Base-by-base conservation (phyloP, 2,329 filamentous ascomycete genomes). In the Didymellaceae sp. region DNA sequence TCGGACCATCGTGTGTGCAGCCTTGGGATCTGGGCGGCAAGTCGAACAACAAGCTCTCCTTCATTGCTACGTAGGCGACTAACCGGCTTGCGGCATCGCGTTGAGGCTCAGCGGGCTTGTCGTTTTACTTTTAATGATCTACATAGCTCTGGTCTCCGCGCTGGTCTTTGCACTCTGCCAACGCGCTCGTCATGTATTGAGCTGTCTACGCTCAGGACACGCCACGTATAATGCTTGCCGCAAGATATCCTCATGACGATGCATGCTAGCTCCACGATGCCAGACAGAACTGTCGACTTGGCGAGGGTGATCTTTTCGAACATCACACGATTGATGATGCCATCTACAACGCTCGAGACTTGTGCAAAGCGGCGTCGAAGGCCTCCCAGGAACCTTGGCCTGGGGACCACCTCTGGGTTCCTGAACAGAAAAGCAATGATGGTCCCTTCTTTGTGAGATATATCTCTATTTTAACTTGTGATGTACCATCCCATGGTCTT, bases 1-100 rank as follows among this genome's bases (percentile, higher is more conserved):
- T n/a, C 35, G 40, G 33, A 45, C 31, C 6, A 30, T 21, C 17
- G 2, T n/a, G 28, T 32, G 11, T 20, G 26, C 49, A 52, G 46
- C 51, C 55, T 49, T 53, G 45, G 47, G 25, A 31, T 44, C 42
- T 52, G 47, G 55, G 62, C 65, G 66, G 55, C 61, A 65, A 61
- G 55, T 58, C 45, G 30, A 51, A 54, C 56, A 45, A 45, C 42
- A 24, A 45, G 20, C 44, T 21, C 30, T 45, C 13, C 16, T 43
- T 32, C 24, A 37, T 32, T 37, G 37, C 53, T 44, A 45, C 31
- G 45, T 52, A 52, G 38, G 40, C 24, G 33, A 54, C 39, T 35
- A 44, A 50, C 31, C 41, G 28, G 47, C 53, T 43, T 42, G 45
- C 44, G 22, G 45, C 45, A 22, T 41, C 14, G n/a, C 28, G 31